Evolutionary conservation across 352 stramenopile genomes (phyloP).

Genomic region (Globisporangium uncinulatum): DNA sequence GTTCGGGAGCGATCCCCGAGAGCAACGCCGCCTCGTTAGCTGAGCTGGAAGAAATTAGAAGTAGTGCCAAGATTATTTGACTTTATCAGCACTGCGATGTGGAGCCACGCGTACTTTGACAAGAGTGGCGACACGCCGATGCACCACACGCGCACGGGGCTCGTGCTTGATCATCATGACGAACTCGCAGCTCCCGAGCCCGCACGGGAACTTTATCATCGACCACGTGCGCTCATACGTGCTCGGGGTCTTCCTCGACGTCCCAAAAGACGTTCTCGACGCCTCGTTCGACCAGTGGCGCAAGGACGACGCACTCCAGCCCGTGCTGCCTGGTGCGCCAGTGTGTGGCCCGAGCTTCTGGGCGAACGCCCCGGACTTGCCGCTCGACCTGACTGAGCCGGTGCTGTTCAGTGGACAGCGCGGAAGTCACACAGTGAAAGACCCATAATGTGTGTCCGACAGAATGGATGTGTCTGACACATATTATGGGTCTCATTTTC

Average conservation of each 20-base stretch:
- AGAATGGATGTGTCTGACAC: no score
- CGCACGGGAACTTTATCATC: no score
- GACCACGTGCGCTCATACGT: slow-evolving; percentile 66
- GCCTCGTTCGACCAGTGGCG: slow-evolving; percentile 31
- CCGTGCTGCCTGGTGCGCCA: slow-evolving; percentile 24
- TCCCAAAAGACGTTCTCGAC: slow-evolving; percentile 48
- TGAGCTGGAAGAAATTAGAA: no score
- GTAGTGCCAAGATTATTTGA: no score
- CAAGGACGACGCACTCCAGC: slow-evolving; percentile 23
- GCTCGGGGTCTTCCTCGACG: slow-evolving; percentile 58
- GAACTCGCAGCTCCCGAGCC: slow-evolving; percentile 39
- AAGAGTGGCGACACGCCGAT: slow-evolving; percentile 54
- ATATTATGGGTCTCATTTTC: no score
- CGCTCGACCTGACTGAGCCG: slow-evolving; percentile 18
- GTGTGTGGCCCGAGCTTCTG: slow-evolving; percentile 38
- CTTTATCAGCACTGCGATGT: slow-evolving; percentile 41
- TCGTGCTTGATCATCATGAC: slow-evolving; percentile 46
- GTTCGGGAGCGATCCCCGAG: no score
- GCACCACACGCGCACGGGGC: slow-evolving; percentile 53
- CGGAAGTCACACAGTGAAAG: no score
- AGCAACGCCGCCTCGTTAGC: no score
- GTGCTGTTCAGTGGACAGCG: no score
- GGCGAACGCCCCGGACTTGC: slow-evolving; percentile 24
- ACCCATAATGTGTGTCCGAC: no score
- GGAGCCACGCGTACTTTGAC: slow-evolving; percentile 61